A percentile compares a stretch with the other conserved stretches of the same genome.
Evolutionary conservation across 306 rosid genomes (phyloP).

Genomic region (Sechiopsis laciniata): DNA sequence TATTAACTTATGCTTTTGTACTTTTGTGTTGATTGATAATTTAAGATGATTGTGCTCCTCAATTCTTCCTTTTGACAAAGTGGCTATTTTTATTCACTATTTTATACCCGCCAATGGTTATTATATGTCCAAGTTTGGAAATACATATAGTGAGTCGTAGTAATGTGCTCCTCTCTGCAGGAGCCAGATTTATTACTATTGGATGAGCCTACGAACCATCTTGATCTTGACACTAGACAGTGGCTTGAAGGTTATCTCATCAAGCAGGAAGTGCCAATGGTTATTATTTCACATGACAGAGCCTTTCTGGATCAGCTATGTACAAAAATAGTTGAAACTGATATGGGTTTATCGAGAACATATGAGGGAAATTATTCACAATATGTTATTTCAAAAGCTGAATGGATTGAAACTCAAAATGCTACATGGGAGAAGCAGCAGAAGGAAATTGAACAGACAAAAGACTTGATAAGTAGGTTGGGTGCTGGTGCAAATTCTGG

Average conservation of each 20-base stretch:
- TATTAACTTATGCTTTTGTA: no score
- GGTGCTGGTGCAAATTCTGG: slow-evolving; percentile 98
- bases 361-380: slow-evolving; percentile 83
- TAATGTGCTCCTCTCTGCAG: slow-evolving; percentile 41
- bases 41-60: no score
- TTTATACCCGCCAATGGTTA: not conserved
- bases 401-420: slow-evolving; percentile 81
- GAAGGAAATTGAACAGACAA: slow-evolving; percentile 86
- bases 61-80: not conserved
- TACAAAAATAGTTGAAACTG: slow-evolving; percentile 97
- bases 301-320: slow-evolving; percentile 97
- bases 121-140: slow-evolving; percentile 6
- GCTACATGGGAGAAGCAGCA: slow-evolving; percentile 99
- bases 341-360: slow-evolving; percentile 83
- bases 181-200: slow-evolving; percentile 85
- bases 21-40: no score
- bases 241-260: slow-evolving; percentile 90
- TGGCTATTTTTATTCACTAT: not conserved
- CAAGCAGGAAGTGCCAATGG: slow-evolving; percentile 95
- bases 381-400: slow-evolving; percentile 61
- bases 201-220: slow-evolving; percentile 96
- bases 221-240: slow-evolving; percentile 94
- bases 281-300: slow-evolving; percentile 91
- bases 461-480: slow-evolving; percentile 69
- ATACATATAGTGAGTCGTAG: slow-evolving; percentile 10